These are phyloP conservation scores for Hygrocybe coccinea DNA, from an alignment of 768 basidiomycete species.

Conservation along the genomic window DNA sequence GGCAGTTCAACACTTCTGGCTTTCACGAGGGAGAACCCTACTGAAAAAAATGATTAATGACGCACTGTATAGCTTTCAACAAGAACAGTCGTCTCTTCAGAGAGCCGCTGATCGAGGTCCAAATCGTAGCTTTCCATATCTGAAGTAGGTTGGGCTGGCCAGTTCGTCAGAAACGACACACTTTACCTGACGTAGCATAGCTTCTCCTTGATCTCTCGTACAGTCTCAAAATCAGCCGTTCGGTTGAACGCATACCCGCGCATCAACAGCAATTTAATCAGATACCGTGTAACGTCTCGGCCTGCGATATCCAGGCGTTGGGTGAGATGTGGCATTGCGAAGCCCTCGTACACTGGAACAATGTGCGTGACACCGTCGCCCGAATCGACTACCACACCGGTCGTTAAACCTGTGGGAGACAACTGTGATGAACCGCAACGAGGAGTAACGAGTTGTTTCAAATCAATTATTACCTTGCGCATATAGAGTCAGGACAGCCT, in stretches of 20 bases:
- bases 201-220: slow-evolving; percentile 98
- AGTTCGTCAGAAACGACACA: neutral
- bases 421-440: neutral
- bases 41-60: neutral
- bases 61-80: slow-evolving; percentile 94
- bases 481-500: slow-evolving; percentile 96
- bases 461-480: slow-evolving; percentile 77
- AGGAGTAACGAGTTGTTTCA: neutral
- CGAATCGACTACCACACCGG: slow-evolving; percentile 98
- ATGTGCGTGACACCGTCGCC: slow-evolving; percentile 99
- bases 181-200: slow-evolving; percentile 91
- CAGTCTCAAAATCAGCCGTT: slow-evolving; percentile 99
- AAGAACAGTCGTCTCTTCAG: slow-evolving; percentile 94
- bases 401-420: slow-evolving; percentile 74
- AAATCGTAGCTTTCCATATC: slow-evolving; percentile 73
- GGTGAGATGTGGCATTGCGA: slow-evolving; percentile 90
- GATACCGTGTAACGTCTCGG: slow-evolving; percentile 94
- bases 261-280: slow-evolving; percentile 99
- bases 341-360: slow-evolving; percentile 97
- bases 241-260: slow-evolving; percentile 99
- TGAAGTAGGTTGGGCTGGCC: slow-evolving; percentile 2
- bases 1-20: slow-evolving; percentile 8
- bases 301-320: slow-evolving; percentile 95
- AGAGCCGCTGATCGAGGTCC: slow-evolving; percentile 86
- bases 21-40: neutral